Percentiles rank a stretch among this genome's conserved stretches.
These are phyloP conservation scores for Phialophora expanda DNA, from an alignment of 2,329 filamentous ascomycete species.

Conservation along the genomic window DNA sequence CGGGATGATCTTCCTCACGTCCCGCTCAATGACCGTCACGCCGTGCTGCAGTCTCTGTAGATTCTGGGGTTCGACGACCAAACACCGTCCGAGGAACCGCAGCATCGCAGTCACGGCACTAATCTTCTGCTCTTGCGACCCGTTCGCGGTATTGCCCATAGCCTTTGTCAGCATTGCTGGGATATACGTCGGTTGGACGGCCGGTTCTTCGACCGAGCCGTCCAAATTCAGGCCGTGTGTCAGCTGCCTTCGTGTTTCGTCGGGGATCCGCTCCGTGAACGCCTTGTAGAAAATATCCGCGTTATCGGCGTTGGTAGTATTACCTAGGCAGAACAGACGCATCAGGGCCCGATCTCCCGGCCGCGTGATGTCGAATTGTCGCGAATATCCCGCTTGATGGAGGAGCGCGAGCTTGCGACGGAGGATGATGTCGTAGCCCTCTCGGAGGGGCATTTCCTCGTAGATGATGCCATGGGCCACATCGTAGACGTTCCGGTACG, in stretches of 20 bases:
- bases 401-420: conserved; percentile 39
- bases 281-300: conserved; percentile 42
- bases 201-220: conserved; percentile 42
- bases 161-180: conserved; percentile 45
- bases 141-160: conserved; percentile 19
- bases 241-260: conserved; percentile 33
- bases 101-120: conserved; percentile 29
- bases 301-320: conserved; percentile 38
- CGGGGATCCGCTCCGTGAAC: conserved; percentile 39
- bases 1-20: conserved; percentile 29
- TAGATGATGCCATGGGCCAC: conserved; percentile 41
- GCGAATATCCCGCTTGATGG: conserved; percentile 37
- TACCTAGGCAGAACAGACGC: conserved; percentile 47
- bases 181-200: conserved; percentile 47
- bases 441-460: conserved; percentile 30
- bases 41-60: conserved; percentile 19
- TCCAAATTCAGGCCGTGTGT: conserved; percentile 44
- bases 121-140: conserved; percentile 22
- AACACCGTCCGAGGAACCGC: conserved; percentile 31
- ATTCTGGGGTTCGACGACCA: conserved; percentile 15
- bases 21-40: conserved; percentile 35
- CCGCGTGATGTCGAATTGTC: conserved; percentile 37
- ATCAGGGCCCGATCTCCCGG: conserved; percentile 43
- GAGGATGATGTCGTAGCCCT: conserved; percentile 45
- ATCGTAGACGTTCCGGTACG: conserved; percentile 42